Percentiles rank a stretch among this genome's conserved stretches.
Conservation (phyloP, 441 rosid species). For the Pelargonium fulgidum region DNA sequence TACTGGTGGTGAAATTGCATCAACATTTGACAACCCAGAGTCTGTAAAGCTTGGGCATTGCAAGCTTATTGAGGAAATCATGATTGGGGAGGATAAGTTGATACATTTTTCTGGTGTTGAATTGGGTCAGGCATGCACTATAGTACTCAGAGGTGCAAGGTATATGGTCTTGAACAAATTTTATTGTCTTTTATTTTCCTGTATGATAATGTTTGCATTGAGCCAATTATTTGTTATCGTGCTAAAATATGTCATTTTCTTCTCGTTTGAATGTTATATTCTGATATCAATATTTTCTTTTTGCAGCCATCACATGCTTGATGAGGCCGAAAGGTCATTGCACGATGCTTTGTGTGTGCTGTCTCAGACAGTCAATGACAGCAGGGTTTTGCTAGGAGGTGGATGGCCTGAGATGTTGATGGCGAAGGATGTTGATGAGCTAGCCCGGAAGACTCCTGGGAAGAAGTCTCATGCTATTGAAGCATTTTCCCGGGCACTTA, state of each 20-base stretch:
- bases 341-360: constrained; percentile 97
- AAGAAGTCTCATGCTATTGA: constrained; percentile 93
- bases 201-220: neutral
- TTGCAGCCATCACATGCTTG: constrained; percentile 89
- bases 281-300: constrained; percentile 15
- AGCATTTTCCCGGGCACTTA: constrained; percentile 81
- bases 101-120: constrained; percentile 93
- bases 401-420: constrained; percentile 99
- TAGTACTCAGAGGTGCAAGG: constrained; percentile 95
- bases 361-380: constrained; percentile 90
- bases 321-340: constrained; percentile 94
- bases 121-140: constrained; percentile 96
- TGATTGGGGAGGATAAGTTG: constrained; percentile 98
- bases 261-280: neutral
- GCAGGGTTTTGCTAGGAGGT: constrained; percentile 90
- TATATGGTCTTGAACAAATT: constrained; percentile 18
- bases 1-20: constrained; percentile 95
- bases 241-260: neutral
- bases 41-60: constrained; percentile 97
- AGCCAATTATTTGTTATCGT: neutral
- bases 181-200: neutral
- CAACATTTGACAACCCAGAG: constrained; percentile 99
- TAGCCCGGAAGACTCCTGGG: constrained; percentile 86
- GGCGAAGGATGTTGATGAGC: constrained; percentile 93
- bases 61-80: constrained; percentile 88